phyloP scores from a whole-genome alignment of 2,329 filamentous ascomycete species.

The Aureobasidium melanogenum region DNA sequence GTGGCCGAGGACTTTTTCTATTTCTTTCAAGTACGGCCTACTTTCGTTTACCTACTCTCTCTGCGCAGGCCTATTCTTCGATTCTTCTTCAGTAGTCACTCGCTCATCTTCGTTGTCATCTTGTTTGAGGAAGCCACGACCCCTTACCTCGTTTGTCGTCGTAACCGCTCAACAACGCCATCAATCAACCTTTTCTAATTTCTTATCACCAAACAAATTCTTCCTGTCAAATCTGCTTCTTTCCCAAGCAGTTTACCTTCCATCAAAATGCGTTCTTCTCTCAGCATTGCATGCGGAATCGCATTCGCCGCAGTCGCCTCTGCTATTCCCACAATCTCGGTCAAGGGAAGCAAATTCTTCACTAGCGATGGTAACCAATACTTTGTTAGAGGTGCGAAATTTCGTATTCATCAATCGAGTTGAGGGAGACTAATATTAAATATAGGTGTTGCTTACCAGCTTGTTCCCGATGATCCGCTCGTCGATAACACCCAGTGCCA shows the following conservation, averaged over 20 bases:
- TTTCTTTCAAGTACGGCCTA: background rate
- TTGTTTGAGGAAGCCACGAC: background rate
- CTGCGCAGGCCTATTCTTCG: background rate
- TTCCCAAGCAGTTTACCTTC: background rate
- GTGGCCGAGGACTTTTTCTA: background rate
- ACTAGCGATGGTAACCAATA: constrained; percentile 71
- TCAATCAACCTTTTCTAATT: background rate
- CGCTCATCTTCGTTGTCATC: background rate
- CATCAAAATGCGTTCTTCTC: background rate
- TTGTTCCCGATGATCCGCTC: constrained; percentile 64
- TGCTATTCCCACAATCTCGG: constrained; percentile 48
- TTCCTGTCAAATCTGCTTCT: background rate
- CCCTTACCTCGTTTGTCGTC: constrained; percentile 3
- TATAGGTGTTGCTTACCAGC: constrained; percentile 31
- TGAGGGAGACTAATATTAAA: constrained; percentile 27
- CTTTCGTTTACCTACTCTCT: background rate
- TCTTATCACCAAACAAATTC: background rate
- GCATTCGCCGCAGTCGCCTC: constrained; percentile 27
- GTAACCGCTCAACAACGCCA: background rate
- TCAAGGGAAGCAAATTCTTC: constrained; percentile 77
- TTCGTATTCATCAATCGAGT: background rate
- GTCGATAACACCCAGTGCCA: constrained; percentile 66
- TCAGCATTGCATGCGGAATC: background rate
- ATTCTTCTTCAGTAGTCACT: background rate
- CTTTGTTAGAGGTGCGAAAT: constrained; percentile 63